Evolutionary conservation across 495 filamentous ascomycete species (phyloP).

Genomic region (Oidiodendron maius): DNA sequence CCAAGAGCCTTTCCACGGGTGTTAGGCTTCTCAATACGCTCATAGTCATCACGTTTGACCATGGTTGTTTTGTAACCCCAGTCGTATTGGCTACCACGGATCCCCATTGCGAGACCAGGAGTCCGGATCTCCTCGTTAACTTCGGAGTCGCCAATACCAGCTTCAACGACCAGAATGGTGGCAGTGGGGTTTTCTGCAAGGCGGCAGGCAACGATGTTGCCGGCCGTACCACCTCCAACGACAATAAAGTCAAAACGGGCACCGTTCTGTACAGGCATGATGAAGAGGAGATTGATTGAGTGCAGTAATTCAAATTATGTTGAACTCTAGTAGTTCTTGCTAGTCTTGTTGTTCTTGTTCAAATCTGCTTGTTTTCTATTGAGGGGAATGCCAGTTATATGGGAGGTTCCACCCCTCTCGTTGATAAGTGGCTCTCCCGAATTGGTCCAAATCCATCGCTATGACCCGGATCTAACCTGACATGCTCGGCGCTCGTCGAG

Average conservation of each 20-base stretch:
- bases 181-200: conserved; percentile 39
- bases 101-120: conserved; percentile 34
- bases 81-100: conserved; percentile 45
- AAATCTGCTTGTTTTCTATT: no score
- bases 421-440: no score
- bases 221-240: conserved; percentile 65
- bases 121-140: conserved; percentile 38
- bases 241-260: conserved; percentile 38
- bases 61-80: conserved; percentile 61
- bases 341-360: no score
- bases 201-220: conserved; percentile 65
- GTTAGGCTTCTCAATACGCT: conserved; percentile 57
- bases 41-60: conserved; percentile 55
- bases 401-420: no score
- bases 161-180: conserved; percentile 36
- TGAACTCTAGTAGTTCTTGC: no score
- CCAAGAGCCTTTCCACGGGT: conserved; percentile 50
- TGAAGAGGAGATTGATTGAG: neutral
- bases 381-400: no score
- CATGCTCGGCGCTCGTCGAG: no score
- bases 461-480: no score
- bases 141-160: conserved; percentile 28
- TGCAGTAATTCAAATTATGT: no score
- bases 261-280: neutral
- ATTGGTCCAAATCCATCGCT: no score